These are phyloP conservation scores for Prinsepia uniflora DNA, from an alignment of 306 rosid genomes.

Conservation along the genomic window DNA sequence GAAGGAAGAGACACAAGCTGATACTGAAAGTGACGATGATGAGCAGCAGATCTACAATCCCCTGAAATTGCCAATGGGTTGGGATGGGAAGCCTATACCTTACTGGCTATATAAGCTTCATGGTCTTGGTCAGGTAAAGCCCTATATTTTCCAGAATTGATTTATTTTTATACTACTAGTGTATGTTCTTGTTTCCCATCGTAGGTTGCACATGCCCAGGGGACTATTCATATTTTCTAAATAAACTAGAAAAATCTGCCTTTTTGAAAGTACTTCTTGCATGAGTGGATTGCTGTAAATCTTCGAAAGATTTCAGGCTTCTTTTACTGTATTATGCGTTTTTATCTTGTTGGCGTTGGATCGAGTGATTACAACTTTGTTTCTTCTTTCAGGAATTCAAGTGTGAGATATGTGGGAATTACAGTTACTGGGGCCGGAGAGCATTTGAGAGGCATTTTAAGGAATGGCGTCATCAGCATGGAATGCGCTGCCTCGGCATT, in stretches of 20 bases:
- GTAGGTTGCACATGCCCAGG: neutral
- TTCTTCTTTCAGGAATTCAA: slow-evolving; percentile 76
- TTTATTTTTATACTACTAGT: neutral
- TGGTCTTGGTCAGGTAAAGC: slow-evolving; percentile 96
- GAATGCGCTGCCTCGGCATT: slow-evolving; percentile 99
- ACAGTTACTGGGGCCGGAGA: slow-evolving; percentile 99
- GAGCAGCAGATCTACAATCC: slow-evolving; percentile 99
- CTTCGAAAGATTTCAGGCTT: neutral
- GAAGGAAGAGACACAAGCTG: slow-evolving; percentile 93
- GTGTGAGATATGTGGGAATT: slow-evolving; percentile 98
- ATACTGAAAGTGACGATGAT: slow-evolving; percentile 88
- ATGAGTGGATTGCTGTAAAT: neutral
- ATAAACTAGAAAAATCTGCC: neutral
- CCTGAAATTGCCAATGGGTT: slow-evolving; percentile 97
- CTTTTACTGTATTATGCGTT: neutral
- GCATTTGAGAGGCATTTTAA: slow-evolving; percentile 97
- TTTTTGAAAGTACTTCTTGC: neutral
- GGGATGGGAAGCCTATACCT: slow-evolving; percentile 99
- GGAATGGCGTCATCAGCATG: slow-evolving; percentile 99
- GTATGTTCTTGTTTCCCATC: neutral
- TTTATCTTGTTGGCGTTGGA: neutral
- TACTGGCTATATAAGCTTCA: slow-evolving; percentile 98
- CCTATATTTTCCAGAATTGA: neutral
- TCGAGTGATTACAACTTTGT: slow-evolving; percentile 4
- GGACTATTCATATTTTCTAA: neutral